Conservation (phyloP, 2,329 filamentous ascomycete species). For the Calonectria ilicicola region DNA sequence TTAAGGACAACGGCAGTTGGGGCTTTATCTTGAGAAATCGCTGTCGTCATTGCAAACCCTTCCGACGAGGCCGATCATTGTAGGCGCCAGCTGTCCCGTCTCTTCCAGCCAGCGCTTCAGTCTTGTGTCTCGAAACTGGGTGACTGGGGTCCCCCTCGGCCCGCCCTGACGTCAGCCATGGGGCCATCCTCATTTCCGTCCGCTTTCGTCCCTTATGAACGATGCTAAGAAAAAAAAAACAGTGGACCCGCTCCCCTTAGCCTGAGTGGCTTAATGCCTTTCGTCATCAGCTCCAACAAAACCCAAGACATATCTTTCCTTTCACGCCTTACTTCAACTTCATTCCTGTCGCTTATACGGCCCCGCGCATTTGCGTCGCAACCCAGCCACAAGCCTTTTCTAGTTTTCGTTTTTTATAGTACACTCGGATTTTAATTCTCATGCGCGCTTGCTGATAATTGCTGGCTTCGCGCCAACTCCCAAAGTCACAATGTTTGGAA, state of each 20-base stretch:
- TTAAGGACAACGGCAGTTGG: background rate
- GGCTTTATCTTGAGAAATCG: background rate
- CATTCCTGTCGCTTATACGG: constrained; percentile 21
- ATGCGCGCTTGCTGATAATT: constrained; percentile 38
- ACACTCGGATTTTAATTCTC: constrained; percentile 17
- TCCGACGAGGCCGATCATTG: constrained; percentile 7
- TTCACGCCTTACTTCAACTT: constrained; percentile 25
- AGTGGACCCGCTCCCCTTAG: constrained; percentile 29
- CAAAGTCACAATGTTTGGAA: constrained; percentile 59
- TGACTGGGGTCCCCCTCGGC: constrained; percentile 6
- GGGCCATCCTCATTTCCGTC: constrained; percentile 19
- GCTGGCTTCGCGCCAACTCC: constrained; percentile 23
- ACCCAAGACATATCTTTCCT: constrained; percentile 28
- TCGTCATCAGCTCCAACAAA: constrained; percentile 41
- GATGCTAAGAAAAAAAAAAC: constrained; percentile 16
- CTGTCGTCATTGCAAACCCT: constrained; percentile 13
- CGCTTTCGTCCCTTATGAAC: constrained; percentile 16
- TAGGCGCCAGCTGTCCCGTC: constrained; percentile 4
- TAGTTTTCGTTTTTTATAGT: constrained; percentile 1
- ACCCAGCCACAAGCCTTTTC: constrained; percentile 18
- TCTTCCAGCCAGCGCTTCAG: background rate
- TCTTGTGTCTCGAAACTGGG: constrained; percentile 11
- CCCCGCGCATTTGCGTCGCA: constrained; percentile 22
- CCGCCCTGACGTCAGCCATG: constrained; percentile 38
- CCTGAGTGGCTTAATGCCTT: constrained; percentile 39